Conservation (phyloP, 306 rosid genomes). For the Macrotyloma uniflorum region DNA sequence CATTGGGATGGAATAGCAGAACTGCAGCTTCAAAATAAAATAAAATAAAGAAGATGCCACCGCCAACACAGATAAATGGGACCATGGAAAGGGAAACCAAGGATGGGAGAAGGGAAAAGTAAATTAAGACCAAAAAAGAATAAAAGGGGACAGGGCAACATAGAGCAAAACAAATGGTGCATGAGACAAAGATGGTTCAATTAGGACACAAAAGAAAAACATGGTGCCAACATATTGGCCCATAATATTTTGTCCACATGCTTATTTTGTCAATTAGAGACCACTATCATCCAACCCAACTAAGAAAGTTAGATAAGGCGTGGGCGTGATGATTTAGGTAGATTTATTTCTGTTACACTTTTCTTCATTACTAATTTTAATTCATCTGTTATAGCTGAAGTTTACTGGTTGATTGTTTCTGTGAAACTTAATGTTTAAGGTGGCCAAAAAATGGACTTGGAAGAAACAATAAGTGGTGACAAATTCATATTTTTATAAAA, state of each 20-base stretch:
- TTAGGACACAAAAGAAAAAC: slow-evolving; percentile 46
- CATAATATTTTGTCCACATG: slow-evolving; percentile 48
- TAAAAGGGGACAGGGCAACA: slow-evolving; percentile 12
- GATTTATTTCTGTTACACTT: slow-evolving; percentile 15
- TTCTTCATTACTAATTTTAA: slow-evolving; percentile 9
- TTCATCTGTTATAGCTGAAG: slow-evolving; percentile 5
- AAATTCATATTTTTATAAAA: neutral
- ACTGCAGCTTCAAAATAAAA: slow-evolving; percentile 28
- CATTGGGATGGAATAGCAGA: slow-evolving; percentile 36
- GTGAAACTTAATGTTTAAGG: slow-evolving; percentile 23
- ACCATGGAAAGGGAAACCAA: slow-evolving; percentile 32
- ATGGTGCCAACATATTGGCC: slow-evolving; percentile 61
- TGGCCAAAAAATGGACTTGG: neutral
- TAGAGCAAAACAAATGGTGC: slow-evolving; percentile 40
- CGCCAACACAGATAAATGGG: slow-evolving; percentile 39
- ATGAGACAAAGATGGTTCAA: slow-evolving; percentile 53
- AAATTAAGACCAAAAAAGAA: slow-evolving; percentile 24
- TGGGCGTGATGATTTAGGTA: slow-evolving; percentile 32
- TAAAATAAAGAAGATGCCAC: slow-evolving; percentile 38
- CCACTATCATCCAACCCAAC: slow-evolving; percentile 47
- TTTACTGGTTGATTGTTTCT: slow-evolving; percentile 20
- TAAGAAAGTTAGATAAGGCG: slow-evolving; percentile 37
- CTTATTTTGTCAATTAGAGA: slow-evolving; percentile 44
- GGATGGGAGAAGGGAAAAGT: slow-evolving; percentile 1
- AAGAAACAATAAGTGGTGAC: slow-evolving; percentile 8